phyloP scores from a whole-genome alignment of 495 filamentous ascomycete genomes.

The Parmelia sp. region DNA sequence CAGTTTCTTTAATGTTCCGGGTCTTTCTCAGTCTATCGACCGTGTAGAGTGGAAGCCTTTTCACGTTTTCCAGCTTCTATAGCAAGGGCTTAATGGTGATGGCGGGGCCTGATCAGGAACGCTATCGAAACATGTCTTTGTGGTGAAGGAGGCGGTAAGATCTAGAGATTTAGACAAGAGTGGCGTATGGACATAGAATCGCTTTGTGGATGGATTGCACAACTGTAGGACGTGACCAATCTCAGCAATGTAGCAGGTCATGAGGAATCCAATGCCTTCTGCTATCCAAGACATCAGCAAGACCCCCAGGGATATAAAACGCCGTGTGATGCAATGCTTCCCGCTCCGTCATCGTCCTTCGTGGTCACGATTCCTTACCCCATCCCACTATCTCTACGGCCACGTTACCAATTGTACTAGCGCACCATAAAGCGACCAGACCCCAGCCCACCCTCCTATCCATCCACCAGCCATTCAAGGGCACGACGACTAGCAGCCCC shows the following conservation, averaged over 20 bases:
- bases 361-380: conserved; percentile 32
- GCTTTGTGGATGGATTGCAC: not conserved
- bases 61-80: not conserved
- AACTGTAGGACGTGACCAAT: not conserved
- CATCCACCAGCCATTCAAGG: conserved; percentile 85
- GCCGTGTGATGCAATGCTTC: conserved; percentile 2
- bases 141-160: not conserved
- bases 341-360: not conserved
- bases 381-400: conserved; percentile 66
- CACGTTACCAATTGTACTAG: conserved; percentile 80
- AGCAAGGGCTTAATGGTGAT: not conserved
- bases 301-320: conserved; percentile 7
- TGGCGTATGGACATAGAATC: not conserved
- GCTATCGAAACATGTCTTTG: not conserved
- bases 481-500: conserved; percentile 71
- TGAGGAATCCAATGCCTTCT: not conserved
- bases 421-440: conserved; percentile 73
- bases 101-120: not conserved
- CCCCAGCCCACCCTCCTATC: conserved; percentile 75
- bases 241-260: not conserved
- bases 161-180: not conserved
- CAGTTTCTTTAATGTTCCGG: not conserved
- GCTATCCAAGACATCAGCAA: not conserved
- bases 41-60: not conserved
- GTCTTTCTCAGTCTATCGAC: not conserved